Conservation (phyloP, 1,284 basidiomycete species). For the Laetiporus sulphureus region DNA sequence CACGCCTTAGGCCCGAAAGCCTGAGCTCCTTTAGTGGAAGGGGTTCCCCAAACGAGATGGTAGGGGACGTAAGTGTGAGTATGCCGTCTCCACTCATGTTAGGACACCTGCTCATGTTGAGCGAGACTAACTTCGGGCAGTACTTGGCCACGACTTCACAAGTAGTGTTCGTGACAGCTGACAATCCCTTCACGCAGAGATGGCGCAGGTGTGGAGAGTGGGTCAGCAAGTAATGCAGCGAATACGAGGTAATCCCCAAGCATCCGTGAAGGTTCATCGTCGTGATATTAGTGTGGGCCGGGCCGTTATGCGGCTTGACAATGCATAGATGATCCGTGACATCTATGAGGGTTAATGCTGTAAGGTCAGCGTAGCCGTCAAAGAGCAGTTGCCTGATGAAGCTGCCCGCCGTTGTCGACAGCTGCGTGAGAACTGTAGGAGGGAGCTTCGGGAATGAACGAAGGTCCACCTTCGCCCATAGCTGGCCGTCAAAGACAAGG, state of each 20-base stretch:
- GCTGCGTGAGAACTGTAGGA: conserved; percentile 38
- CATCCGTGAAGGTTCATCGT: conserved; percentile 75
- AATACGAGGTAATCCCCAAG: conserved; percentile 50
- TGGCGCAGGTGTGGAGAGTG: conserved; percentile 55
- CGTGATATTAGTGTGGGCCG: conserved; percentile 53
- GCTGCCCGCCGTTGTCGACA: conserved; percentile 49
- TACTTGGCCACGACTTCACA: conserved; percentile 57
- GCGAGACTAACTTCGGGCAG: conserved; percentile 46
- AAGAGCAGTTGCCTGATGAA: conserved; percentile 66
- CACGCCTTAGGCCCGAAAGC: conserved; percentile 56
- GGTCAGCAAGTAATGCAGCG: conserved; percentile 68
- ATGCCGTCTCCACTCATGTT: conserved; percentile 65
- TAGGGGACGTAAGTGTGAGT: conserved; percentile 33
- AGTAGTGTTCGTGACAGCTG: conserved; percentile 65
- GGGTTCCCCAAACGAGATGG: conserved; percentile 36
- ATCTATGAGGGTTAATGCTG: conserved; percentile 40
- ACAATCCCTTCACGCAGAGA: conserved; percentile 64
- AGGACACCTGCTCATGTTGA: conserved; percentile 73
- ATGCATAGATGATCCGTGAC: conserved; percentile 48
- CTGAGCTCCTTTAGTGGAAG: conserved; percentile 53
- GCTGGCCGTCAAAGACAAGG: conserved; percentile 81
- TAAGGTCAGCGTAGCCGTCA: conserved; percentile 55
- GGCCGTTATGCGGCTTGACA: conserved; percentile 41
- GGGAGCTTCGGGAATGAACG: conserved; percentile 53
- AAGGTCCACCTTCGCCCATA: conserved; percentile 70